Base-by-base conservation (phyloP, 108 stramenopile species). In the Fistulifera pelliculosa region DNA sequence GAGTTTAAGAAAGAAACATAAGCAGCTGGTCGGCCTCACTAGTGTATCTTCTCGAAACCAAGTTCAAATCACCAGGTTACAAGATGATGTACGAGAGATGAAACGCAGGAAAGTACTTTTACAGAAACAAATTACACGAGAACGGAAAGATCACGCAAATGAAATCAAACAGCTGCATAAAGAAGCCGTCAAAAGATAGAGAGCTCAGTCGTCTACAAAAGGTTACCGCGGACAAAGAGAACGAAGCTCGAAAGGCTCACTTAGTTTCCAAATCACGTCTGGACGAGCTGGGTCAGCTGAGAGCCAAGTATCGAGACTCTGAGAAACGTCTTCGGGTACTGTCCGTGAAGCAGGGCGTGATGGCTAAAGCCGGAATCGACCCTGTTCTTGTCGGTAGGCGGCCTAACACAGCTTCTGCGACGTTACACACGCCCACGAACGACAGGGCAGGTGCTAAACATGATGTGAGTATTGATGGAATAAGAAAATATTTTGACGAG, bases 351-450 rank as follows among this genome's bases (percentile, higher is more conserved):
- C 54, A 62, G 41, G 76, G 83, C 11, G 74, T 84, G 27, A 68
- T 84, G 76, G 62, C 56, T 19, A 71, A 73, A 60, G 83, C 77
- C 31, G 83, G 83, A 1, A 27, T 84, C 8, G 79, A 84, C 66
- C 62, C 69, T 15, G 66, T 84, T 7, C 41, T 84, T 16, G 65
- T 80, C 15, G 83, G 83, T 23, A 41, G 75, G 54, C 54, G 68
- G 6, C 8, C 31, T 8, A 35, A 35, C 8, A 8, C 8, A 35
- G n/a, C n/a, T n/a, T 35, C 31, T 35, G 8, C 6, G 31, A 35
- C 3, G 8, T 6, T 8, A 8, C 52, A 69, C 22, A 61, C 23
- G 39, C 19, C 16, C 2, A 35, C 58, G 19, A 40, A 39, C 50
- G 42, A 45, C 19, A 38, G 15, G 52, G n/a, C 43, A 28, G 54